Percentiles rank a stretch among this genome's conserved stretches.
phyloP scores from a whole-genome alignment of 805 yeast species.

The Pichia ethanolica region DNA sequence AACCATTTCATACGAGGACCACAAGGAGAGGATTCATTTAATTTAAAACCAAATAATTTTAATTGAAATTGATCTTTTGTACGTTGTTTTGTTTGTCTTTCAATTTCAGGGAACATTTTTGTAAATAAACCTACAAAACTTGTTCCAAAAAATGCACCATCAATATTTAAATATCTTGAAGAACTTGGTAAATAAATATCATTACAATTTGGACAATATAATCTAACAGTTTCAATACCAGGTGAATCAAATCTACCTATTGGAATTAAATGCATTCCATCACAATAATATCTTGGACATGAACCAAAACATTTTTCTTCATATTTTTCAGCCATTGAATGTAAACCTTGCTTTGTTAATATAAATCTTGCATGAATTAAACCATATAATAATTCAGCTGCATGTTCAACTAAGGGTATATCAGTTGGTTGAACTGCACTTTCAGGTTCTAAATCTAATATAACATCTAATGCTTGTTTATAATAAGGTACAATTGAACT shows the following conservation, averaged over 20 bases:
- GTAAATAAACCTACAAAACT: conserved; percentile 90
- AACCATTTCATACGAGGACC: conserved; percentile 98
- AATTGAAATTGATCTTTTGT: conserved; percentile 56
- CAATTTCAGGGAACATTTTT: conserved; percentile 87
- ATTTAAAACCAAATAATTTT: conserved; percentile 80
- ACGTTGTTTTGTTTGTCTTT: conserved; percentile 51
- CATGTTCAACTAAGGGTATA: conserved; percentile 72
- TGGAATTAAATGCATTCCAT: conserved; percentile 84
- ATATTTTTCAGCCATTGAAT: conserved; percentile 89
- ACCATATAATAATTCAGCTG: conserved; percentile 90
- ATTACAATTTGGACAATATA: conserved; percentile 91
- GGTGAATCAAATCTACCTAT: conserved; percentile 87
- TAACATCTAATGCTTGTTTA: conserved; percentile 84
- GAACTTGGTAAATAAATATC: conserved; percentile 86
- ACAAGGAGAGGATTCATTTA: conserved; percentile 62
- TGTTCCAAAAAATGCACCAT: conserved; percentile 96
- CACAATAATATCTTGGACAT: conserved; percentile 86
- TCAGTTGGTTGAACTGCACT: conserved; percentile 52
- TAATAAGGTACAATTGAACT: conserved; percentile 81
- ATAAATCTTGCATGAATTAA: conserved; percentile 90
- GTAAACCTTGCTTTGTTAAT: conserved; percentile 80
- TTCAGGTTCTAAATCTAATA: conserved; percentile 75
- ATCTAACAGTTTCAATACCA: conserved; percentile 84
- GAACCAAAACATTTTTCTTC: conserved; percentile 84
- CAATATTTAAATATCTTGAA: conserved; percentile 79